Base-by-base conservation (phyloP, 2,329 filamentous ascomycete genomes). In the Penicillium concentricum region DNA sequence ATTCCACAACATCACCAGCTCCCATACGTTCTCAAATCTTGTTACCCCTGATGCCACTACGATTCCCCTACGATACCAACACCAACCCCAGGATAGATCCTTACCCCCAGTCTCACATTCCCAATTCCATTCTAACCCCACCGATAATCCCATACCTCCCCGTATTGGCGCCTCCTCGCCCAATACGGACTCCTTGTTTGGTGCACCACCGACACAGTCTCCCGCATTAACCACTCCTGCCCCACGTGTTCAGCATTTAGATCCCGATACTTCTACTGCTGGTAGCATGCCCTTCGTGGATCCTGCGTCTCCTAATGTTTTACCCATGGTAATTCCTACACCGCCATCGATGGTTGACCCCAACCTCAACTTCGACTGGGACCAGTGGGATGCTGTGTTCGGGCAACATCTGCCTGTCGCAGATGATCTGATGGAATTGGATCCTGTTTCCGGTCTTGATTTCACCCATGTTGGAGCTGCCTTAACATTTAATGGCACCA, bases 321-420 rank as follows among this genome's bases (percentile, higher is more conserved):
- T 61, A 6, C 51, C 60, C 24, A 51, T 61, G 20, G 57, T 59
- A 12, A 64, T 65, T 24, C 69, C 70, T 26, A 75, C 72, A 13
- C 73, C 70, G 0, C 69, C 72, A 1, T 74, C 70, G 2, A 71
- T 75, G 69, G 63, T 75, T 9, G 74, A 75, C 20, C 71, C 74
- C 9, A 77, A 76, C 44, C 51, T 77, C 20, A 74, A 77, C 52
- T 80, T 80, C 61, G 77, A 80, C 63, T 80, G 78, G 78, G 78
- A 79, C 51, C 72, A 78, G 61, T 80, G 78, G 78, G 78, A 80
- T 51, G 74, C 77, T 7, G 76, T 79, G 2, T 80, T 80, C 50
- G 77, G 77, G 2, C 76, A 79, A 52, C 76, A 78, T 57, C 64
- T 78, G 13, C 74, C 74, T 15, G 73, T 78, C 18, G 71, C 75